phyloP scores from a whole-genome alignment of 305 asterid genomes.

The Ajuga reptans region DNA sequence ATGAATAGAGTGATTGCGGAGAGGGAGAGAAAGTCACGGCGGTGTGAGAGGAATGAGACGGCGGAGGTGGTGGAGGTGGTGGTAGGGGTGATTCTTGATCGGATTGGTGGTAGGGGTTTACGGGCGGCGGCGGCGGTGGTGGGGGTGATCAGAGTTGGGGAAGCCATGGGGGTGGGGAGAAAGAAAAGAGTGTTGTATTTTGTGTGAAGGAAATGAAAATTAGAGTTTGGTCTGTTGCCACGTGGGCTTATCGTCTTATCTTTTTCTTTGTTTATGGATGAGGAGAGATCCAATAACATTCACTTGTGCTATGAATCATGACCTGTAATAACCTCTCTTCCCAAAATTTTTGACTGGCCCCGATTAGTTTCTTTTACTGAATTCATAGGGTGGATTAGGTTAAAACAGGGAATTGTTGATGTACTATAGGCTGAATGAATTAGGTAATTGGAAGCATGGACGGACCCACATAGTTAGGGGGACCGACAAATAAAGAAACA shows the following conservation, averaged over 20 bases:
- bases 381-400: too few species aligned
- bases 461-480: too few species aligned
- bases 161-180: conserved; percentile 10
- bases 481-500: too few species aligned
- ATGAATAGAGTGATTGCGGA: conserved; percentile 32
- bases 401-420: too few species aligned
- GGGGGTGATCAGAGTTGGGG: conserved; percentile 15
- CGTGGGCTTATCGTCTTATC: conserved; percentile 26
- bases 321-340: neutral
- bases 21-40: conserved; percentile 49
- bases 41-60: conserved; percentile 20
- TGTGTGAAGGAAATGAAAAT: neutral
- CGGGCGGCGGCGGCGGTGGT: conserved; percentile 18
- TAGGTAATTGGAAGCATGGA: too few species aligned
- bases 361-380: too few species aligned
- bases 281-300: conserved; percentile 14
- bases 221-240: conserved; percentile 17
- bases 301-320: neutral
- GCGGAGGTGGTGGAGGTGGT: conserved; percentile 21
- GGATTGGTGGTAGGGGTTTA: neutral
- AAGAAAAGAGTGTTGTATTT: neutral
- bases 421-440: too few species aligned
- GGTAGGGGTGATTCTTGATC: conserved; percentile 6
- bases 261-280: conserved; percentile 5
- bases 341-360: too few species aligned